Conservation (phyloP, 2,329 filamentous ascomycete genomes). For the Emydomyces testavorans region DNA sequence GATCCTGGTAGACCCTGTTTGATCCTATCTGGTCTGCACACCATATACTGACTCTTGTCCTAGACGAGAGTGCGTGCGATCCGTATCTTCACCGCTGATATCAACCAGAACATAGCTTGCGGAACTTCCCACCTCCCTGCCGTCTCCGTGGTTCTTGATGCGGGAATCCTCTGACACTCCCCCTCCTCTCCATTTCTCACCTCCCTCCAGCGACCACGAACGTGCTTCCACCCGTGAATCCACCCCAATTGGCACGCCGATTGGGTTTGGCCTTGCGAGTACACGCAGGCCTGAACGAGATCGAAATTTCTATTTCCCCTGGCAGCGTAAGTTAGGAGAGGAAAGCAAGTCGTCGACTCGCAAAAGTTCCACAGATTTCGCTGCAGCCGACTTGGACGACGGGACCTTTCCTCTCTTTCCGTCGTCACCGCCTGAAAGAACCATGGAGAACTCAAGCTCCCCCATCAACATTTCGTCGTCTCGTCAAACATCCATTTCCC, state of each 20-base stretch:
- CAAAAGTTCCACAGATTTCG: slow-evolving; percentile 5
- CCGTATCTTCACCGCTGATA: neutral
- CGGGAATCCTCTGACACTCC: slow-evolving; percentile 41
- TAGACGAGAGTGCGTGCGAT: too few relatives aligned
- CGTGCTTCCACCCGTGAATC: slow-evolving; percentile 42
- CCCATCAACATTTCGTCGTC: slow-evolving; percentile 49
- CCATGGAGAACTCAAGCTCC: slow-evolving; percentile 43
- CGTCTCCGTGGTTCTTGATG: slow-evolving; percentile 31
- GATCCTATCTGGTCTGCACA: too few relatives aligned
- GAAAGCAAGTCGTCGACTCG: neutral
- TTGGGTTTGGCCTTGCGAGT: slow-evolving; percentile 37
- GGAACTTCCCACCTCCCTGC: neutral
- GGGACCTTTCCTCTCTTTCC: slow-evolving; percentile 33
- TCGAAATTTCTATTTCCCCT: slow-evolving; percentile 33
- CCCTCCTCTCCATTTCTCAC: slow-evolving; percentile 43
- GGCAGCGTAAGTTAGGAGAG: slow-evolving; percentile 27
- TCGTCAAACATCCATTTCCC: slow-evolving; percentile 47
- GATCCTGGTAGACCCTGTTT: slow-evolving; percentile 3
- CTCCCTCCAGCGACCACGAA: slow-evolving; percentile 37
- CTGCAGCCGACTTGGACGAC: slow-evolving; percentile 18
- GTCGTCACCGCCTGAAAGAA: slow-evolving; percentile 26
- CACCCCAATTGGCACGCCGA: slow-evolving; percentile 39
- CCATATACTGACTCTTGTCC: too few relatives aligned
- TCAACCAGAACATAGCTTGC: neutral
- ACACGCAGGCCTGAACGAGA: slow-evolving; percentile 35